Evolutionary conservation across 2,329 filamentous ascomycete genomes (phyloP), one percentile per base, ranked within the genome.

Genomic region (Sporothrix brunneoviolacea): DNA sequence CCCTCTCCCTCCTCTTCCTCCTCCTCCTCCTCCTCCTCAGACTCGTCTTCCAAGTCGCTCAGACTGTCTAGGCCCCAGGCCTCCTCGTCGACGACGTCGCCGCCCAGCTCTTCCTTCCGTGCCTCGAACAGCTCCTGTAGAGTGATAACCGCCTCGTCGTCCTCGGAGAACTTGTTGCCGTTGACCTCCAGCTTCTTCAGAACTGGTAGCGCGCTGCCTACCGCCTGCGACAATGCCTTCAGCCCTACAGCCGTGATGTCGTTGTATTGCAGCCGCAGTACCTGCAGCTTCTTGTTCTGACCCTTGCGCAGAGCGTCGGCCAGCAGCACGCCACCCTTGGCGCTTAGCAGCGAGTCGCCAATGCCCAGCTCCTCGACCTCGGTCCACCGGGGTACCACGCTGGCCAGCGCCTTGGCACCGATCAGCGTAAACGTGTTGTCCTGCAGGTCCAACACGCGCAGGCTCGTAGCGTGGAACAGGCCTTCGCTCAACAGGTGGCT

Each of bases 341-440:
- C 80, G 51, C 86, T 82, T 43, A 98, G 76, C 42, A 95, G 75
- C 50, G 88, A 95, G 67, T 98, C 93, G 38, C 90, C 88, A 12
- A 97, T 80, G 35, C 88, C 91, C 13, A 98, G 77, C 68, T 97
- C 93, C 57, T 80, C 76, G 42, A 98, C 74, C 35, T 80, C 73
- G 0, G 77, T 68, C 91, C 91, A 98, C 52, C 76, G 77, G 1
- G 79, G 75, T 19, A 91, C 76, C 6, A 89, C 88, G 58, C 77
- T 79, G 35, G 88, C 84, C 48, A 98, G 76, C 10, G 89, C 88
- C 60, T 76, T 84, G 27, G 88, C 88, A 21, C 91, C 93, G 55
- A 78, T 75, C 35, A 84, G 68, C 9, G 91, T 97, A 66, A 97
- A 97, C 0, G 93, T 97, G 71, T 98, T 98, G 71, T 98, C 93